phyloP scores from a whole-genome alignment of 1,284 basidiomycete genomes.

The Ceratobasidium sp. region DNA sequence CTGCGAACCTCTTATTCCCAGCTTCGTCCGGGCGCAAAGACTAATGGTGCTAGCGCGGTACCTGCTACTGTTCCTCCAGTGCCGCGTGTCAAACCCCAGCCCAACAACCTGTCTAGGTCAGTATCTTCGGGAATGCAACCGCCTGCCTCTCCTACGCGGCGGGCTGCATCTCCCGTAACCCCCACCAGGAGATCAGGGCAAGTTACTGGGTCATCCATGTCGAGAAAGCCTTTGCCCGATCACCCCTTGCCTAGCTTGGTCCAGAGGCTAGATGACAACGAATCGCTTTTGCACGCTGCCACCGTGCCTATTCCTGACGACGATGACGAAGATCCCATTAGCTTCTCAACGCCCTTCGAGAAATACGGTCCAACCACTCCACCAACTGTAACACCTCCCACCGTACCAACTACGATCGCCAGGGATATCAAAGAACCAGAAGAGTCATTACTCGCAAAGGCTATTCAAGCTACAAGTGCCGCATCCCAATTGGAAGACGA shows the following conservation, averaged over 20 bases:
- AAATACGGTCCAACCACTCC: constrained; percentile 51
- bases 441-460: constrained; percentile 80
- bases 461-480: constrained; percentile 85
- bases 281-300: constrained; percentile 71
- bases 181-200: neutral
- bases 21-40: constrained; percentile 12
- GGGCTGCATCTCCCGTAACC: constrained; percentile 13
- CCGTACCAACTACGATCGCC: constrained; percentile 51
- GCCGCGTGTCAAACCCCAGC: constrained; percentile 32
- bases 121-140: constrained; percentile 35
- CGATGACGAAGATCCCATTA: constrained; percentile 64
- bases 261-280: constrained; percentile 52
- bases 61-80: constrained; percentile 34
- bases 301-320: constrained; percentile 73
- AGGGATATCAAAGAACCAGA: constrained; percentile 67
- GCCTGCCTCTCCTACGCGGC: constrained; percentile 36
- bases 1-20: constrained; percentile 38
- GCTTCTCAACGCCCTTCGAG: constrained; percentile 72
- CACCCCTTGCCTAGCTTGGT: constrained; percentile 22
- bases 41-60: constrained; percentile 15
- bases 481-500: constrained; percentile 76
- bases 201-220: constrained; percentile 4
- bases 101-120: constrained; percentile 23
- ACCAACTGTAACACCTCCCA: constrained; percentile 36
- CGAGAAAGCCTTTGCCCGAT: constrained; percentile 12